Conservation (phyloP, 352 stramenopile species). For the Aphanomyces astaci region DNA sequence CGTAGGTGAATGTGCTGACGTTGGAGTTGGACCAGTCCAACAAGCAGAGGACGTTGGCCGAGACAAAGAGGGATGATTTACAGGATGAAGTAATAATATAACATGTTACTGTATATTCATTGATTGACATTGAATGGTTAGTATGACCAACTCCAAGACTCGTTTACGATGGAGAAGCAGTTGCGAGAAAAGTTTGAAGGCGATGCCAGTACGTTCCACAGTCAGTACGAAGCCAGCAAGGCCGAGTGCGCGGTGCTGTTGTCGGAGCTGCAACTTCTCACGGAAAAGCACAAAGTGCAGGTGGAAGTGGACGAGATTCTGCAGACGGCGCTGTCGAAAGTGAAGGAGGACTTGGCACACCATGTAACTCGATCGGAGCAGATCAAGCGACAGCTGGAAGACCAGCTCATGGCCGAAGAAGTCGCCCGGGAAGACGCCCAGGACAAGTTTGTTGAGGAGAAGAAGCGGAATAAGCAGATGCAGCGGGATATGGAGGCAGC, state of each 20-base stretch:
- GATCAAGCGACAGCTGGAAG: slow-evolving; percentile 65
- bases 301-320: slow-evolving; percentile 7
- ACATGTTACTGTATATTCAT: background rate
- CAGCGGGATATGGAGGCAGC: slow-evolving; percentile 37
- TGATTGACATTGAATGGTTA: background rate
- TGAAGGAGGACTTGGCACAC: slow-evolving; percentile 1
- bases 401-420: slow-evolving; percentile 71
- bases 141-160: background rate
- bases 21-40: slow-evolving; percentile 49
- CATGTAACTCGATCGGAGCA: slow-evolving; percentile 40
- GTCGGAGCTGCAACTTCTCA: background rate
- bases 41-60: background rate
- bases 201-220: background rate
- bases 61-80: background rate
- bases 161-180: background rate
- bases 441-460: slow-evolving; percentile 65
- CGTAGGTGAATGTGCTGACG: slow-evolving; percentile 52
- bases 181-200: background rate
- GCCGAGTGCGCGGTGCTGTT: background rate
- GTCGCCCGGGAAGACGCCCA: slow-evolving; percentile 57
- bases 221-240: background rate
- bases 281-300: background rate
- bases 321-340: background rate
- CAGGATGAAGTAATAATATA: background rate
- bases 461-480: slow-evolving; percentile 61